These are phyloP conservation scores for Capsicum rhomboideum DNA, from an alignment of 257 asterid genomes.

Conservation along the genomic window DNA sequence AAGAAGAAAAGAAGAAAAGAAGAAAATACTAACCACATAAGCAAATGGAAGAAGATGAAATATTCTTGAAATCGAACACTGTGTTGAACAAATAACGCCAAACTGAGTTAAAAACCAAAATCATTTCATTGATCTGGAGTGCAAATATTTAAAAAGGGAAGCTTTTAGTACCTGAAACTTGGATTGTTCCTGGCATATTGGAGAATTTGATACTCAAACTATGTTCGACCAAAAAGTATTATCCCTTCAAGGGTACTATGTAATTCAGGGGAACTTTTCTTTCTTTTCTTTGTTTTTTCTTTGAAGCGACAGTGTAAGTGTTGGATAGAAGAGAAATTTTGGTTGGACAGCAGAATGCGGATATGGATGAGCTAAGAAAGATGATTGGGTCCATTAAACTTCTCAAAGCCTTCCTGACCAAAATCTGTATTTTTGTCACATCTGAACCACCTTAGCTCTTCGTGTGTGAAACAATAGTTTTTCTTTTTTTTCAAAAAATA, in stretches of 20 bases:
- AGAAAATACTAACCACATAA: conserved; percentile 43
- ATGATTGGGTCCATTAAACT: conserved; percentile 34
- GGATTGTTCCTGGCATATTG: conserved; percentile 89
- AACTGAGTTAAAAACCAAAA: neutral
- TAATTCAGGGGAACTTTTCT: neutral
- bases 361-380: conserved; percentile 34
- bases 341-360: conserved; percentile 29
- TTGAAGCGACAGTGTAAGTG: too few relatives aligned
- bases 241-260: neutral
- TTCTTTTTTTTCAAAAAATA: too few relatives aligned
- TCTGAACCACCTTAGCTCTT: too few relatives aligned
- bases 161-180: conserved; percentile 59
- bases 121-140: neutral
- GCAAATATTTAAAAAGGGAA: neutral
- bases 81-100: neutral
- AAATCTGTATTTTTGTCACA: too few relatives aligned
- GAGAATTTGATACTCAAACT: neutral
- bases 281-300: too few relatives aligned
- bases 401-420: conserved; percentile 15
- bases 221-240: neutral
- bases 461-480: too few relatives aligned
- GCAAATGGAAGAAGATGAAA: conserved; percentile 47
- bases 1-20: too few relatives aligned
- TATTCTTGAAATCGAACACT: conserved; percentile 80
- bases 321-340: conserved; percentile 5